phyloP scores from a whole-genome alignment of 352 stramenopile genomes.

The Plasmopara halstedii region DNA sequence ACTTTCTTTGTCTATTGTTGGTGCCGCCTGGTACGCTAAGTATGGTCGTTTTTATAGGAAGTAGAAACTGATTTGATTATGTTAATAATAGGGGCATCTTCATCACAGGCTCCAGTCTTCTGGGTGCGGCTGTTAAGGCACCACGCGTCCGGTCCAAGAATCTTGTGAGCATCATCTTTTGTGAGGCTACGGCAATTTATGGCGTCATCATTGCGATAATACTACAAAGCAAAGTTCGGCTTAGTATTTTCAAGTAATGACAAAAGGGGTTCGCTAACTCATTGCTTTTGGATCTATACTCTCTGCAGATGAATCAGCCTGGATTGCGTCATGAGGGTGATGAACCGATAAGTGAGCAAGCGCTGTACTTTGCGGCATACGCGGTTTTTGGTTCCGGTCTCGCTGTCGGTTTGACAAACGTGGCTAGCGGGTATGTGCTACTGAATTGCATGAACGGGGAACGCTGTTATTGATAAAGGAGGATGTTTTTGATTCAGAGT shows the following conservation, averaged over 20 bases:
- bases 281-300: not conserved
- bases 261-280: slow-evolving; percentile 1
- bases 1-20: slow-evolving; percentile 95
- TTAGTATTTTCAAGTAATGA: not conserved
- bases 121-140: slow-evolving; percentile 97
- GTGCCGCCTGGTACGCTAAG: slow-evolving; percentile 86
- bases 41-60: not conserved
- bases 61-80: slow-evolving; percentile 2
- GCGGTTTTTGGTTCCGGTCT: slow-evolving; percentile 96
- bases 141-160: slow-evolving; percentile 99
- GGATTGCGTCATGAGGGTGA: slow-evolving; percentile 48
- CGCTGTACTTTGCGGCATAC: slow-evolving; percentile 96
- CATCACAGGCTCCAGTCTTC: slow-evolving; percentile 92
- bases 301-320: slow-evolving; percentile 65
- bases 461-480: not conserved
- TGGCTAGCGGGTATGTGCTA: slow-evolving; percentile 86
- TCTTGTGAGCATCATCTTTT: slow-evolving; percentile 99
- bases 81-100: slow-evolving; percentile 78
- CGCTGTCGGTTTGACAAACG: slow-evolving; percentile 98
- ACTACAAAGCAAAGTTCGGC: slow-evolving; percentile 93
- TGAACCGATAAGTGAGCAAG: slow-evolving; percentile 61
- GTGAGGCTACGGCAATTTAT: slow-evolving; percentile 99
- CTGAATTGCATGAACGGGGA: not conserved
- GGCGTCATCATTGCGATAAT: slow-evolving; percentile 99
- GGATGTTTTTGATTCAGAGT: slow-evolving; percentile 51